phyloP scores from a whole-genome alignment of 2,329 filamentous ascomycete genomes.

The Ilyonectria mors-panacis region DNA sequence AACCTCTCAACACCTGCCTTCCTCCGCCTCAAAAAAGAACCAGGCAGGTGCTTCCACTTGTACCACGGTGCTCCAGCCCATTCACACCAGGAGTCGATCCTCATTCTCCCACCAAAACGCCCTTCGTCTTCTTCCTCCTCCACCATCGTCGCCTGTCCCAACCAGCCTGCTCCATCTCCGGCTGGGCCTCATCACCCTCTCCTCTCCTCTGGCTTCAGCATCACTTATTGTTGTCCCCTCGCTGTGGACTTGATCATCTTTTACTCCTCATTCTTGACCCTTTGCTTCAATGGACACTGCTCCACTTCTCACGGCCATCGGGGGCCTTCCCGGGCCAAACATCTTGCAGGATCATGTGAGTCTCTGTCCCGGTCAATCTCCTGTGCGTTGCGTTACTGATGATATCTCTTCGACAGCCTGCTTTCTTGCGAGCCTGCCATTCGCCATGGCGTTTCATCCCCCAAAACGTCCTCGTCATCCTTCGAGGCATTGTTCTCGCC shows the following conservation, averaged over 20 bases:
- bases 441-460: slow-evolving; percentile 65
- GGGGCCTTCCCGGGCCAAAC: slow-evolving; percentile 51
- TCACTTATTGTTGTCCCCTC: not conserved
- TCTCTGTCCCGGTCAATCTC: not conserved
- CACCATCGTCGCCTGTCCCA: slow-evolving; percentile 29
- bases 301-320: slow-evolving; percentile 52
- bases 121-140: slow-evolving; percentile 5
- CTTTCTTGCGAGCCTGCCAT: slow-evolving; percentile 66
- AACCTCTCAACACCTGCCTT: not conserved
- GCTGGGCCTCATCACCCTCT: slow-evolving; percentile 26
- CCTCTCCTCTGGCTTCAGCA: slow-evolving; percentile 23
- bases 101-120: not conserved
- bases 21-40: not conserved
- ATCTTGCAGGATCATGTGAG: slow-evolving; percentile 56
- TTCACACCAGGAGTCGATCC: not conserved
- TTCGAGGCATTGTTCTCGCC: slow-evolving; percentile 59
- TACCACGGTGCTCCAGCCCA: not conserved
- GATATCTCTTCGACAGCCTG: slow-evolving; percentile 55
- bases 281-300: slow-evolving; percentile 51
- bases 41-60: slow-evolving; percentile 2
- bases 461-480: slow-evolving; percentile 61
- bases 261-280: not conserved
- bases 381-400: slow-evolving; percentile 29
- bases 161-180: slow-evolving; percentile 21
- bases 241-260: not conserved